Percentiles rank a stretch among this genome's conserved stretches.
Evolutionary conservation across 495 filamentous ascomycete species (phyloP).

Genomic region (Penicillium arizonense): DNA sequence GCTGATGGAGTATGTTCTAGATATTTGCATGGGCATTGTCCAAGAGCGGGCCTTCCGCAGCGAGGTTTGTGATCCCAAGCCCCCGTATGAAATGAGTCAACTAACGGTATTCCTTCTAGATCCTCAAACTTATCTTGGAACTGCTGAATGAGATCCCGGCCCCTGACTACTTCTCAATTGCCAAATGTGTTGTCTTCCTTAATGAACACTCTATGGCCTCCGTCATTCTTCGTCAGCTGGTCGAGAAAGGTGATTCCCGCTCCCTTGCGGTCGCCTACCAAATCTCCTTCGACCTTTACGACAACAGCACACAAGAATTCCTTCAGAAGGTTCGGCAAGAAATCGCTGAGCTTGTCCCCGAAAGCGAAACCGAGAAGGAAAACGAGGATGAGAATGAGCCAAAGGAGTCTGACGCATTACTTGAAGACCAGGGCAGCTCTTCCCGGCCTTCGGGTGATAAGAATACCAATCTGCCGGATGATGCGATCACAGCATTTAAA

Average conservation of each 20-base stretch:
- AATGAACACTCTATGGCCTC: slow-evolving; percentile 90
- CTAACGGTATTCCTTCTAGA: slow-evolving; percentile 49
- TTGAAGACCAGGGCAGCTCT: slow-evolving; percentile 44
- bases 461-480: slow-evolving; percentile 39
- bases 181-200: slow-evolving; percentile 96
- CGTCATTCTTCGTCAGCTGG: slow-evolving; percentile 77
- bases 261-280: slow-evolving; percentile 90
- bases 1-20: slow-evolving; percentile 92
- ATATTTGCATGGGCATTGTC: slow-evolving; percentile 97
- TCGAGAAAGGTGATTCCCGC: slow-evolving; percentile 72
- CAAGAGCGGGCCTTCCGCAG: slow-evolving; percentile 87
- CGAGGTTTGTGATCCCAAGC: slow-evolving; percentile 50
- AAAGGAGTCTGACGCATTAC: slow-evolving; percentile 52
- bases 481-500: slow-evolving; percentile 62
- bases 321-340: slow-evolving; percentile 83
- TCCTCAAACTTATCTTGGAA: slow-evolving; percentile 82
- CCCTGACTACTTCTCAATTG: slow-evolving; percentile 97
- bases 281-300: slow-evolving; percentile 96
- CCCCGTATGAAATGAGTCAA: slow-evolving; percentile 1
- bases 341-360: slow-evolving; percentile 61
- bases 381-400: slow-evolving; percentile 45
- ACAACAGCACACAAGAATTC: slow-evolving; percentile 97
- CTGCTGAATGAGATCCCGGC: slow-evolving; percentile 83
- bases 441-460: slow-evolving; percentile 39
- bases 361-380: slow-evolving; percentile 37